Conservation (phyloP, 2,329 filamentous ascomycete genomes). For the Clarireedia homoeocarpa region DNA sequence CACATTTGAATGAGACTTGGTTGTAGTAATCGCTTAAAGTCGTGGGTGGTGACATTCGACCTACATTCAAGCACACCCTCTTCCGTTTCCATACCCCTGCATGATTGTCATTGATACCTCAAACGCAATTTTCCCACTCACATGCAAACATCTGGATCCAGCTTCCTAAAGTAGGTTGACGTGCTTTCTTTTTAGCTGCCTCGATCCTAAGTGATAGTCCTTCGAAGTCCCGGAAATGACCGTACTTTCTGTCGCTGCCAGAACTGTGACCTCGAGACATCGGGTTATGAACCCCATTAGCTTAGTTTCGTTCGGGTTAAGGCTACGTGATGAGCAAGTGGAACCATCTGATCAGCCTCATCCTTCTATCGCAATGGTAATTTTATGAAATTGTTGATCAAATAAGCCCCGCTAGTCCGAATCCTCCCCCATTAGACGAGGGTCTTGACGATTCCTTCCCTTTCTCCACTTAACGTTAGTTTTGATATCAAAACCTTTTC, state of each 20-base stretch:
- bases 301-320: background rate
- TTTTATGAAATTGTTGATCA: background rate
- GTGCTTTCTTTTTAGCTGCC: background rate
- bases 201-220: background rate
- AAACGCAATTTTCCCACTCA: background rate
- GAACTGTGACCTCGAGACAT: background rate
- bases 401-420: background rate
- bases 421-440: background rate
- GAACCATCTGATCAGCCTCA: conserved; percentile 1
- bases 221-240: background rate
- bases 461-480: background rate
- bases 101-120: background rate
- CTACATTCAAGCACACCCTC: background rate
- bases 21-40: background rate
- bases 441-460: background rate
- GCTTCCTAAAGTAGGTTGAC: background rate
- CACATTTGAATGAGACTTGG: background rate
- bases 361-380: background rate
- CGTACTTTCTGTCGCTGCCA: background rate
- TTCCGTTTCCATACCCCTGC: background rate
- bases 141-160: background rate
- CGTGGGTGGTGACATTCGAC: background rate
- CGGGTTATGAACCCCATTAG: background rate
- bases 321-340: conserved; percentile 6
- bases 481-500: background rate